Percentiles rank a stretch among this genome's conserved stretches.
phyloP scores from a whole-genome alignment of 2,329 filamentous ascomycete genomes.

The Botryosphaeria agaves region DNA sequence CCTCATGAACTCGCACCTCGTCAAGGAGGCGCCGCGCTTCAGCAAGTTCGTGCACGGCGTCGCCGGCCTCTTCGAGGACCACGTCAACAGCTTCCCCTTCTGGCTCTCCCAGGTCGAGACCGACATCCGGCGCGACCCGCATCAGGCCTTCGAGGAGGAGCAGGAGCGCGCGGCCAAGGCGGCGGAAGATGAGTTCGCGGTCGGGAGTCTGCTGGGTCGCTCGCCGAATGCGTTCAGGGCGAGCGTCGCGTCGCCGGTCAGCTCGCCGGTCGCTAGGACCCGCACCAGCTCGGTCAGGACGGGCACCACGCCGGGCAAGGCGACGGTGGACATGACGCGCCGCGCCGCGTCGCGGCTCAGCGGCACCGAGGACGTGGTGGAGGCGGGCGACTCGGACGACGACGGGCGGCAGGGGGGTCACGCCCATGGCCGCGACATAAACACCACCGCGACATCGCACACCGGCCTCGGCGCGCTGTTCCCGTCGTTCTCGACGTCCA shows the following conservation, averaged over 20 bases:
- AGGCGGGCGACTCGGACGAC: slow-evolving; percentile 31
- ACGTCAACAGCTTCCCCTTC: slow-evolving; percentile 91
- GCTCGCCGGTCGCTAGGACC: slow-evolving; percentile 42
- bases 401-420: slow-evolving; percentile 21
- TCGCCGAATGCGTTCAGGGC: slow-evolving; percentile 26
- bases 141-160: slow-evolving; percentile 78
- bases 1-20: slow-evolving; percentile 78
- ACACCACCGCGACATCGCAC: slow-evolving; percentile 35
- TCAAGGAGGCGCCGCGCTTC: slow-evolving; percentile 78
- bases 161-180: slow-evolving; percentile 66
- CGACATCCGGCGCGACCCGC: slow-evolving; percentile 87
- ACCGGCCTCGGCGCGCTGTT: slow-evolving; percentile 53
- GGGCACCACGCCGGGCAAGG: slow-evolving; percentile 8
- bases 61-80: slow-evolving; percentile 76
- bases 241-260: slow-evolving; percentile 47
- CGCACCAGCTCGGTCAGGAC: slow-evolving; percentile 8
- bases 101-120: slow-evolving; percentile 86
- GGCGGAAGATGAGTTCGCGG: slow-evolving; percentile 73
- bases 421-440: slow-evolving; percentile 13
- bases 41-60: slow-evolving; percentile 95
- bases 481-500: slow-evolving; percentile 65
- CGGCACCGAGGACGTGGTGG: slow-evolving; percentile 19
- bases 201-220: slow-evolving; percentile 66
- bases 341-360: slow-evolving; percentile 7
- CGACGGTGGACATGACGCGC: slow-evolving; percentile 8